phyloP scores from a whole-genome alignment of 345 rosid species.

The Brassica carinata region DNA sequence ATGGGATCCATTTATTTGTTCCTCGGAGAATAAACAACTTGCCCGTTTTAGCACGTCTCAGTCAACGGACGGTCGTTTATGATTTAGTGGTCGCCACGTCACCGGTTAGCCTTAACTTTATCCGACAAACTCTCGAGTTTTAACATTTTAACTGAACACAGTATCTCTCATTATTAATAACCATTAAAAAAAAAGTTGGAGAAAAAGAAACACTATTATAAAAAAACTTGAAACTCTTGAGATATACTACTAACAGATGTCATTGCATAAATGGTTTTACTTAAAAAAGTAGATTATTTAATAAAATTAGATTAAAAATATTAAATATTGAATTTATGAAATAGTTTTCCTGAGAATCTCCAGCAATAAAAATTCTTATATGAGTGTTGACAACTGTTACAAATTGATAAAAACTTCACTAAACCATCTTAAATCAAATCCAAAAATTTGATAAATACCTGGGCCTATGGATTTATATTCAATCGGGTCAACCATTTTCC shows the following conservation, averaged over 20 bases:
- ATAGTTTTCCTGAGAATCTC: neutral
- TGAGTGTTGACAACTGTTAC: too few species aligned
- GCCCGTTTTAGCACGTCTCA: slow-evolving; percentile 21
- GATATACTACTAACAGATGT: neutral
- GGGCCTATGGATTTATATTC: neutral
- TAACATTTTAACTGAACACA: neutral
- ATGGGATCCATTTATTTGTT: slow-evolving; percentile 29
- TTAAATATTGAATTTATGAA: too few species aligned
- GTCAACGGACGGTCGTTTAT: slow-evolving; percentile 21
- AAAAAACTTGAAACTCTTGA: neutral
- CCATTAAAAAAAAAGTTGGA: too few species aligned
- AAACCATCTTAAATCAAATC: too few species aligned
- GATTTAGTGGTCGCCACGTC: neutral
- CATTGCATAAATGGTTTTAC: neutral
- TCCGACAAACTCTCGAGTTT: neutral
- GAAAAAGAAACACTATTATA: too few species aligned
- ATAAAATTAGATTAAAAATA: neutral
- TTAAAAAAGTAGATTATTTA: neutral
- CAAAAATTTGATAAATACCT: neutral
- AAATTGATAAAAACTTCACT: too few species aligned
- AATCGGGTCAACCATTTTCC: neutral
- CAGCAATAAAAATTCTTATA: neutral
- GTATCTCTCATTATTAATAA: too few species aligned
- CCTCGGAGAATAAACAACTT: slow-evolving; percentile 8
- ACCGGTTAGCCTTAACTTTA: neutral